These are phyloP conservation scores for Pythium monospermum DNA, from an alignment of 352 stramenopile genomes.

Conservation along the genomic window DNA sequence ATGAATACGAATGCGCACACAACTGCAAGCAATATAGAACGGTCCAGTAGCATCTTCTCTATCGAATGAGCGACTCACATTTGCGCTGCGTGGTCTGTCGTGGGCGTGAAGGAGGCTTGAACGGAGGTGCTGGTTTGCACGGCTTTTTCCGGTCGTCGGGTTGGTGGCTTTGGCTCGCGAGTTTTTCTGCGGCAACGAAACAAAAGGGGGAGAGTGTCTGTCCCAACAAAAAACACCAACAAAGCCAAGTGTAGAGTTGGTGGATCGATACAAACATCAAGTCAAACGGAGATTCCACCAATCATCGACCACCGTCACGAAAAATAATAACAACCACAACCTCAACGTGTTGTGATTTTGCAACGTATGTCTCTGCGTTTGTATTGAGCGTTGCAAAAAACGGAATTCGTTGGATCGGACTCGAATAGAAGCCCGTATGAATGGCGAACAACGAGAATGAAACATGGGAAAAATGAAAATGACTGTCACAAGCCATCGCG, in stretches of 20 bases:
- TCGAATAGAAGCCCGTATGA: constrained; percentile 10
- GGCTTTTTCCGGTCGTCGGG: neutral
- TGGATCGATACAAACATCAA: constrained; percentile 13
- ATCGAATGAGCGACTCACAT: constrained; percentile 6
- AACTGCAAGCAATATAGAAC: neutral
- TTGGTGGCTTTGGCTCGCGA: constrained; percentile 13
- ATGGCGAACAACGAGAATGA: neutral
- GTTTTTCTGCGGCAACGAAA: constrained; percentile 1
- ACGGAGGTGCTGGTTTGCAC: neutral
- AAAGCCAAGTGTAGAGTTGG: neutral
- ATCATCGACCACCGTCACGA: neutral
- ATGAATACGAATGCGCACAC: neutral
- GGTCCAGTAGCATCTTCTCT: neutral
- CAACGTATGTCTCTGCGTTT: neutral
- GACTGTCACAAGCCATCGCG: too few relatives aligned
- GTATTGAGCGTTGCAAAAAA: neutral
- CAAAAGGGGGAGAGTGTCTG: neutral
- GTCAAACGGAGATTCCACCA: constrained; percentile 10
- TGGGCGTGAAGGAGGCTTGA: constrained; percentile 1
- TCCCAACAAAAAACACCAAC: too few relatives aligned
- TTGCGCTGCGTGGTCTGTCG: neutral
- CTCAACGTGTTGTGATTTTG: constrained; percentile 3
- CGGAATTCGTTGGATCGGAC: constrained; percentile 13
- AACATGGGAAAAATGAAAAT: neutral
- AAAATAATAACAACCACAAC: constrained; percentile 4